Conservation (phyloP, 805 yeast species). For the Priceomyces castillae region DNA sequence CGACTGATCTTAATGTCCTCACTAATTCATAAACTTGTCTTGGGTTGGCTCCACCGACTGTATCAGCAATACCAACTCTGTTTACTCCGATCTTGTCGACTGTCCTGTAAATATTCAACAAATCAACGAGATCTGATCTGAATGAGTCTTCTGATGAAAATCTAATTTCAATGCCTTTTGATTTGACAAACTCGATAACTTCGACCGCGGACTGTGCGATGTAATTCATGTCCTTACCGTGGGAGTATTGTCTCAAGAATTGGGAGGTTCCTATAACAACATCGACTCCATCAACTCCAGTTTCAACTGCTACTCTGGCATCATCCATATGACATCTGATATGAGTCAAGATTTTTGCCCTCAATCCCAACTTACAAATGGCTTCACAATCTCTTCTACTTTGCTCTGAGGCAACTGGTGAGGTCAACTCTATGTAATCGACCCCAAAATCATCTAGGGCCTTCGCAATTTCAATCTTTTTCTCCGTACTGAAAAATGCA, state of each 20-base stretch:
- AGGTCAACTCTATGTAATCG: slow-evolving; percentile 94
- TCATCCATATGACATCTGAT: slow-evolving; percentile 99
- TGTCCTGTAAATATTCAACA: slow-evolving; percentile 91
- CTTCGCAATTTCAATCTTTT: slow-evolving; percentile 94
- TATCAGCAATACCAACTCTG: slow-evolving; percentile 98
- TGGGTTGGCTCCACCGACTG: slow-evolving; percentile 99
- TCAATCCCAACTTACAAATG: slow-evolving; percentile 93
- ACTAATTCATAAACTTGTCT: slow-evolving; percentile 97
- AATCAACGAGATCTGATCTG: slow-evolving; percentile 93
- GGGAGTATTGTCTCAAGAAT: slow-evolving; percentile 89
- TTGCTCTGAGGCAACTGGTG: slow-evolving; percentile 98
- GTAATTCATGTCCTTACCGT: slow-evolving; percentile 98
- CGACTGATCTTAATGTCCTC: slow-evolving; percentile 88
- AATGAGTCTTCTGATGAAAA: slow-evolving; percentile 96
- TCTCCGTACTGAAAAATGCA: slow-evolving; percentile 91
- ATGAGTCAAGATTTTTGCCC: slow-evolving; percentile 93
- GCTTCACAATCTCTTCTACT: slow-evolving; percentile 94
- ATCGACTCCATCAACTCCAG: slow-evolving; percentile 99
- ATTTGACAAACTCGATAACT: slow-evolving; percentile 95
- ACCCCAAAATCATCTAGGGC: slow-evolving; percentile 98
- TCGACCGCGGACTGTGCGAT: slow-evolving; percentile 94
- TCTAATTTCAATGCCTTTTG: slow-evolving; percentile 94
- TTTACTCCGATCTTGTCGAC: slow-evolving; percentile 97
- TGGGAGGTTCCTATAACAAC: slow-evolving; percentile 97
- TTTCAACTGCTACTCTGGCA: slow-evolving; percentile 93